Percentiles rank a stretch among this genome's conserved stretches.
phyloP scores from a whole-genome alignment of 805 yeast genomes.

The Candida tammaniensis region DNA sequence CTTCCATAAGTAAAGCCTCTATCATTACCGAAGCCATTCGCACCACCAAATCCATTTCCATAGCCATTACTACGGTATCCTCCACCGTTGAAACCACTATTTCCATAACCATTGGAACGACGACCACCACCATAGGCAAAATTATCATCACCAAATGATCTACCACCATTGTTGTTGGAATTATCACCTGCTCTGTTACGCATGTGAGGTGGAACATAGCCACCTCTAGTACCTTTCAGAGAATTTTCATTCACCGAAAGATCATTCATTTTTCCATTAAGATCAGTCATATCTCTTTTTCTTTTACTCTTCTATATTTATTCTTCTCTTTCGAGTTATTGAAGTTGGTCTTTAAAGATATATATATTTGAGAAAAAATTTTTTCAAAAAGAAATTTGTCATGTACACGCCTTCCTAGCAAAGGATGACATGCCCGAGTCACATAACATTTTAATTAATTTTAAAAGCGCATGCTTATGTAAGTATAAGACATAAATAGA shows the following conservation, averaged over 20 bases:
- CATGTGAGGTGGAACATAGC: constrained; percentile 59
- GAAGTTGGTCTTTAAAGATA: too few relatives aligned
- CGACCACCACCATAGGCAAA: constrained; percentile 8
- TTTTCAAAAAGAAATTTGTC: too few relatives aligned
- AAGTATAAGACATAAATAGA: too few relatives aligned
- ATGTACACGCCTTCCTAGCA: too few relatives aligned
- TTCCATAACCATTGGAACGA: constrained; percentile 13
- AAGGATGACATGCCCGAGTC: too few relatives aligned
- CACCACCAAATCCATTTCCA: constrained; percentile 22
- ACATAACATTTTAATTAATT: too few relatives aligned
- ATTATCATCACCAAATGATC: neutral
- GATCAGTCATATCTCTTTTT: constrained; percentile 49
- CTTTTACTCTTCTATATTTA: constrained; percentile 6
- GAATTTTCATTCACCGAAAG: constrained; percentile 44
- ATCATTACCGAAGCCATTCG: constrained; percentile 21
- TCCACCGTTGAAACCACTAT: constrained; percentile 7
- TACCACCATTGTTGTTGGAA: constrained; percentile 8
- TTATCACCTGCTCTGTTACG: constrained; percentile 15
- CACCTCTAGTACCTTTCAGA: constrained; percentile 15
- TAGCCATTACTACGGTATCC: constrained; percentile 15
- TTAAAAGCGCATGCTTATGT: too few relatives aligned
- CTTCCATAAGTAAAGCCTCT: constrained; percentile 21
- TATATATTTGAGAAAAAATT: too few relatives aligned
- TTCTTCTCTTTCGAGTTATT: too few relatives aligned
- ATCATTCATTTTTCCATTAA: constrained; percentile 55